Evolutionary conservation across 2,329 filamentous ascomycete genomes (phyloP), one percentile per base, ranked within the genome.

Genomic region (Tolypocladium sp.): DNA sequence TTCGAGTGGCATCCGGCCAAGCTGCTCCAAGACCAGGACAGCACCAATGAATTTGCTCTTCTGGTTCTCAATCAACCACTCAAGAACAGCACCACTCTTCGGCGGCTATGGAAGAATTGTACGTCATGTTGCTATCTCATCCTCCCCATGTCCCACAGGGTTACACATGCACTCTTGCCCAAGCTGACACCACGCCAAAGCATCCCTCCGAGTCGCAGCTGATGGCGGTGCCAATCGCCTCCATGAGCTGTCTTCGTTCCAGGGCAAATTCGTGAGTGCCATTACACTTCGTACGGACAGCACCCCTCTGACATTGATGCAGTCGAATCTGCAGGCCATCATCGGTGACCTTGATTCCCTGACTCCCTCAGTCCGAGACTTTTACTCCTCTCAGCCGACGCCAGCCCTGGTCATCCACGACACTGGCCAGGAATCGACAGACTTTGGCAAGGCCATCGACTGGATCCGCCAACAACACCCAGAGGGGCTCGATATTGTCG

Each of bases 341-440:
- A 86, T 96, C 65, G 94, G 94, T 54, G 94, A 99, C 71, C 81
- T 99, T 12, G 94, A 99, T 75, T 97, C 93, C 4, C 77, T 97
- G 22, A 76, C 76, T 3, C 77, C 83, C 12, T 74, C 83, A 15
- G 82, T 89, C 13, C 79, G 80, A 57, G 67, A 79, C n/a, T 88
- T 89, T 73, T 96, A 92, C 74, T 77, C 81, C 40, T 75, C 78
- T 27, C 78, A 81, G 57, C 71, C 69, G 20, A 69, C 58, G 25
- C 72, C 70, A 72, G 78, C 91, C 2, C 69, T 79, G 15, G 79
- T 97, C 57, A 80, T 91, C 63, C 77, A 85, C 65, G 86, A 93
- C 63, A 71, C 79, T n/a, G 90, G 95, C 69, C 91, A 97, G 73
- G 84, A 95, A 66, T 89, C 87, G 25, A 96, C 94, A 35, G 94